Percentiles rank a stretch among this genome's conserved stretches.
phyloP scores from a whole-genome alignment of 73 alveolate genomes.

The Effrenium voratum region DNA sequence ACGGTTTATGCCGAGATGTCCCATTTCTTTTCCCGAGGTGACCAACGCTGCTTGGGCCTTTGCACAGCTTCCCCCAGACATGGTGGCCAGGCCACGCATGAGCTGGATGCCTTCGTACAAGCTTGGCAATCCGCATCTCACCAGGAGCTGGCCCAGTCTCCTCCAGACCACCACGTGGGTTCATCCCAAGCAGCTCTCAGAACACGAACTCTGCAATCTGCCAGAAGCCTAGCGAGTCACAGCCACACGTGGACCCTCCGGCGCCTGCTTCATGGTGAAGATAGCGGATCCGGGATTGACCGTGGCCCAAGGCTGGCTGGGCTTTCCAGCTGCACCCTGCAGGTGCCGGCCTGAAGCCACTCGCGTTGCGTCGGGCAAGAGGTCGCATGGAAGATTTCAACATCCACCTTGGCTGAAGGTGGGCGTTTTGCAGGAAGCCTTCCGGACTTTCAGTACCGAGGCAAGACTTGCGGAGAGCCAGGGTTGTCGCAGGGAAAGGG shows the following conservation, averaged over 20 bases:
- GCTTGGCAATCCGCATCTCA: too few relatives aligned
- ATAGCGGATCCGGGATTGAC: too few relatives aligned
- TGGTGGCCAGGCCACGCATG: constrained; percentile 21
- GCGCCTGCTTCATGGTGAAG: too few relatives aligned
- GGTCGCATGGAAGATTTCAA: neutral
- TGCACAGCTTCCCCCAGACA: constrained; percentile 25
- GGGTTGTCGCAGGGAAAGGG: neutral
- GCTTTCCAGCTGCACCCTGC: constrained; percentile 20
- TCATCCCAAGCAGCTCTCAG: constrained; percentile 48
- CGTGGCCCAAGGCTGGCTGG: constrained; percentile 14
- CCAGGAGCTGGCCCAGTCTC: constrained; percentile 76
- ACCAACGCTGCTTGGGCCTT: constrained; percentile 90
- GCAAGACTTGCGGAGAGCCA: neutral
- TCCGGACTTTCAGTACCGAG: neutral
- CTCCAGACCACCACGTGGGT: constrained; percentile 26
- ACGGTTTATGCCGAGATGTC: neutral
- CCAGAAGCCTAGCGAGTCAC: neutral
- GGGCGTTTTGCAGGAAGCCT: neutral
- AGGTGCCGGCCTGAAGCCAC: too few relatives aligned
- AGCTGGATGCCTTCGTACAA: too few relatives aligned
- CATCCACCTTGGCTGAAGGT: neutral
- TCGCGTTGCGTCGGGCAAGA: neutral
- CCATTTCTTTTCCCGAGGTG: neutral
- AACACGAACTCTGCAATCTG: constrained; percentile 88
- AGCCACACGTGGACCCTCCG: neutral